phyloP scores from a whole-genome alignment of 1,139 yeast species.

The Martiniozyma asiatica region DNA sequence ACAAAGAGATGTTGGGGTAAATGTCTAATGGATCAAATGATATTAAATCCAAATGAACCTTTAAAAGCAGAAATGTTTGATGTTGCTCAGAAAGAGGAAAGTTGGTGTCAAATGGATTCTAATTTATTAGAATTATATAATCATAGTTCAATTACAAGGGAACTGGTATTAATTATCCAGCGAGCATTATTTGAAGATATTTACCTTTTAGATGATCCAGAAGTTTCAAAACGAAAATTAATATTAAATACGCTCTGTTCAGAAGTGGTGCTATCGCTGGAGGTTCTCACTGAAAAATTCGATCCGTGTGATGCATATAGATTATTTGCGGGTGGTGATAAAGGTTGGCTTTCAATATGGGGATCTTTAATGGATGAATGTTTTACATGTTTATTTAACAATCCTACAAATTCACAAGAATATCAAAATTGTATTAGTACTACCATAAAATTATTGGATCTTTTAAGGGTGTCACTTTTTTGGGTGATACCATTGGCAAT shows the following conservation, averaged over 20 bases:
- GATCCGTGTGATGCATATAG: constrained; percentile 57
- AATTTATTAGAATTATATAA: constrained; percentile 70
- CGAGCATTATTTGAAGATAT: constrained; percentile 88
- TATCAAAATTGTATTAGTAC: constrained; percentile 22
- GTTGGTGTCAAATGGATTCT: constrained; percentile 88
- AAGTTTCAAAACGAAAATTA: constrained; percentile 72
- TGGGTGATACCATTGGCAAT: constrained; percentile 82
- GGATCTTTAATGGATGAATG: constrained; percentile 48
- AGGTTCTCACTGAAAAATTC: constrained; percentile 52
- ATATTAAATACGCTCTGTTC: constrained; percentile 74
- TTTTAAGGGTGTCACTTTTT: constrained; percentile 78
- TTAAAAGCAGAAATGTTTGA: constrained; percentile 1
- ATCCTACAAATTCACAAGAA: constrained; percentile 1
- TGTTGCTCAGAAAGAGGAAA: constrained; percentile 31
- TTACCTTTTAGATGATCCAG: constrained; percentile 83
- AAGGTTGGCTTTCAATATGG: constrained; percentile 89
- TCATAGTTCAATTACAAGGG: constrained; percentile 49
- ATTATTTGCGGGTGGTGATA: constrained; percentile 48
- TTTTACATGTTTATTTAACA: constrained; percentile 18
- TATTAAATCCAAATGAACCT: background rate
- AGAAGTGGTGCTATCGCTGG: constrained; percentile 65
- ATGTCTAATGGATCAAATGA: constrained; percentile 10
- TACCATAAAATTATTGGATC: constrained; percentile 61
- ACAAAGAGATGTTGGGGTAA: constrained; percentile 93
- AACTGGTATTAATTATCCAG: constrained; percentile 63